A percentile compares a stretch with the other conserved stretches of the same genome.
Evolutionary conservation across 1,139 yeast genomes (phyloP).

Genomic region (Geotrichum carabidarum): DNA sequence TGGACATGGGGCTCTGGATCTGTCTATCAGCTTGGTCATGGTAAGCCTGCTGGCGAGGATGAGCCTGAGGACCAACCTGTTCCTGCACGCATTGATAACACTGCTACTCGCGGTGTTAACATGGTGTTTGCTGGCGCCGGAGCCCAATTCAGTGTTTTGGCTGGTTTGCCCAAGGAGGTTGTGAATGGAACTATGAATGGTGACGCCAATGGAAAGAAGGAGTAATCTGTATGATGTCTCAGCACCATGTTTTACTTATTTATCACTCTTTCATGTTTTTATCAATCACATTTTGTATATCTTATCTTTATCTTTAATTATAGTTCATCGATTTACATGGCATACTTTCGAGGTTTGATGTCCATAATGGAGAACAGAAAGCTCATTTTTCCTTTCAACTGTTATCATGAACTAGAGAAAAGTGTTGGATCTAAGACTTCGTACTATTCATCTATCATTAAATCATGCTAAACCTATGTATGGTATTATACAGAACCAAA

Average conservation of each 20-base stretch:
- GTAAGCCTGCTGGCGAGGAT: slow-evolving; percentile 78
- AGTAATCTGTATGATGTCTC: not conserved
- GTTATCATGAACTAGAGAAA: too few relatives aligned
- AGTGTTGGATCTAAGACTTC: too few relatives aligned
- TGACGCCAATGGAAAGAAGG: not conserved
- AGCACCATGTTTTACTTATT: not conserved
- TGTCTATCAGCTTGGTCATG: slow-evolving; percentile 92
- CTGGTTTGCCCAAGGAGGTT: slow-evolving; percentile 49
- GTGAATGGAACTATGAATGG: slow-evolving; percentile 3
- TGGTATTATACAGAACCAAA: not conserved
- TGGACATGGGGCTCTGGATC: slow-evolving; percentile 98
- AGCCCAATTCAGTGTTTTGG: slow-evolving; percentile 89
- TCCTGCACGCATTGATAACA: slow-evolving; percentile 73
- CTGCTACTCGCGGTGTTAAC: slow-evolving; percentile 79
- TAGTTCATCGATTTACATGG: not conserved
- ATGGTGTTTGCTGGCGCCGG: slow-evolving; percentile 79
- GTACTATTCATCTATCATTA: too few relatives aligned
- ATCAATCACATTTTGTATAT: not conserved
- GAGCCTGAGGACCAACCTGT: slow-evolving; percentile 43
- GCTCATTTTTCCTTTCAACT: too few relatives aligned
- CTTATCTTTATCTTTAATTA: not conserved
- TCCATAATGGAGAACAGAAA: too few relatives aligned
- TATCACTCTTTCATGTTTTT: not conserved
- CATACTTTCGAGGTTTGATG: too few relatives aligned
- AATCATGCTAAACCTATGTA: not conserved